These are phyloP conservation scores for Ophiobolus disseminans DNA, from an alignment of 2,329 filamentous ascomycete species.

Conservation along the genomic window DNA sequence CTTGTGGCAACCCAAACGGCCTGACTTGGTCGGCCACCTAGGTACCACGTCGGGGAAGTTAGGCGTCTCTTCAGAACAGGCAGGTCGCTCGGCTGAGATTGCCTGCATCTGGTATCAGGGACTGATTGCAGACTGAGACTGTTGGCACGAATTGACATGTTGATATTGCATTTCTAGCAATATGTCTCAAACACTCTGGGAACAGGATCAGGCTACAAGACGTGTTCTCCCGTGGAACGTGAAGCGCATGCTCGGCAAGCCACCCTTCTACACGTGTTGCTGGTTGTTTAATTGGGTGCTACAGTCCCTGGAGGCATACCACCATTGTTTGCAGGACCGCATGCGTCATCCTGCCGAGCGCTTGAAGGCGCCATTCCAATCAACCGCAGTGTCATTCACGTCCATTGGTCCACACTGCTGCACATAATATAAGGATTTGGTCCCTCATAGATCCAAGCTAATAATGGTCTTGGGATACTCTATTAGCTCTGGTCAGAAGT, in stretches of 20 bases:
- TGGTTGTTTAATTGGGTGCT: background rate
- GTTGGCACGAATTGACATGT: background rate
- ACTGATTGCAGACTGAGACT: conserved; percentile 6
- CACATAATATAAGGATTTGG: too few species aligned
- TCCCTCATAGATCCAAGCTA: too few species aligned
- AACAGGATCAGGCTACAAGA: background rate
- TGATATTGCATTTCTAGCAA: background rate
- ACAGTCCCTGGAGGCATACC: background rate
- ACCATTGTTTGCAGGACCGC: background rate
- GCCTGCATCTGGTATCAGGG: background rate
- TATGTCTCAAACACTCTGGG: background rate
- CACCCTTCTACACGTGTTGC: conserved; percentile 24
- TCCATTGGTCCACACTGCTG: too few species aligned
- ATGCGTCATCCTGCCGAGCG: background rate
- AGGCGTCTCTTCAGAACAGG: conserved; percentile 1
- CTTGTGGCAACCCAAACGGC: conserved; percentile 1
- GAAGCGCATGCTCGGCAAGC: conserved; percentile 12
- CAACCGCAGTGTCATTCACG: too few species aligned
- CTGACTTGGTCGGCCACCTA: background rate
- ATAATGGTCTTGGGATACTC: too few species aligned
- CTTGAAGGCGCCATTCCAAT: background rate
- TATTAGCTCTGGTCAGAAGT: too few species aligned
- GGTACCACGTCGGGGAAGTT: background rate
- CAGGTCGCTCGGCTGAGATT: conserved; percentile 5
- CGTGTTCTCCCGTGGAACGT: background rate